Conservation (phyloP, 2,329 filamentous ascomycete genomes). For the Cytospora piceae region DNA sequence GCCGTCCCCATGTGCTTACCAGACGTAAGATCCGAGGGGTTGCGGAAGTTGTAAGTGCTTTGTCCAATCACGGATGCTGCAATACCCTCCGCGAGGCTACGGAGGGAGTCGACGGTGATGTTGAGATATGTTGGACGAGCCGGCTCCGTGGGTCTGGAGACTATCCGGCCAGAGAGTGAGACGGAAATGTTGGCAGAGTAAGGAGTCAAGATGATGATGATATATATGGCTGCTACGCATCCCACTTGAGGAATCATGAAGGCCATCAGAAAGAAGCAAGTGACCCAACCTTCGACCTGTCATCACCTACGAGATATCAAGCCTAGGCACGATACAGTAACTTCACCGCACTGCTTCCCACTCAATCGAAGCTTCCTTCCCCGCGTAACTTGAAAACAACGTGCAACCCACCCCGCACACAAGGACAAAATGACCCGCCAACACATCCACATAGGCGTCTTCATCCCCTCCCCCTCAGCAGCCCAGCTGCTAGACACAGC, state of each 20-base stretch:
- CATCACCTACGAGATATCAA: not conserved
- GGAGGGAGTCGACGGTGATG: not conserved
- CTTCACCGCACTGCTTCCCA: not conserved
- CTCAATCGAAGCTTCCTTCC: not conserved
- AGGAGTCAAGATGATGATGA: not conserved
- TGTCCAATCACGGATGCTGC: slow-evolving; percentile 21
- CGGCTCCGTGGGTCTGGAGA: not conserved
- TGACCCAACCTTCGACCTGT: not conserved
- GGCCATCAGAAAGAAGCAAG: not conserved
- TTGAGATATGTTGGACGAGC: not conserved
- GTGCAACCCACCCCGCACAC: not conserved
- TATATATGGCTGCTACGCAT: not conserved
- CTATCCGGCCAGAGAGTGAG: not conserved
- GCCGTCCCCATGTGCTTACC: not conserved
- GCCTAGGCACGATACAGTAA: not conserved
- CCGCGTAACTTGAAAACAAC: not conserved
- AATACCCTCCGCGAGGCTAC: slow-evolving; percentile 1
- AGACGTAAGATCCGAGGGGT: slow-evolving; percentile 21
- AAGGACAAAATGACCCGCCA: slow-evolving; percentile 23
- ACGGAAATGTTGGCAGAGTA: not conserved
- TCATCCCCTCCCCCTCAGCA: slow-evolving; percentile 43
- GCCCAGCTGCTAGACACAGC: slow-evolving; percentile 56
- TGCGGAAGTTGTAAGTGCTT: slow-evolving; percentile 18
- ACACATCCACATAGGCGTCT: slow-evolving; percentile 54
- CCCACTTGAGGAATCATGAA: not conserved